A percentile compares a stretch with the other conserved stretches of the same genome.
Conservation (phyloP, 768 basidiomycete genomes). For the Paxillus ammoniavirescens region DNA sequence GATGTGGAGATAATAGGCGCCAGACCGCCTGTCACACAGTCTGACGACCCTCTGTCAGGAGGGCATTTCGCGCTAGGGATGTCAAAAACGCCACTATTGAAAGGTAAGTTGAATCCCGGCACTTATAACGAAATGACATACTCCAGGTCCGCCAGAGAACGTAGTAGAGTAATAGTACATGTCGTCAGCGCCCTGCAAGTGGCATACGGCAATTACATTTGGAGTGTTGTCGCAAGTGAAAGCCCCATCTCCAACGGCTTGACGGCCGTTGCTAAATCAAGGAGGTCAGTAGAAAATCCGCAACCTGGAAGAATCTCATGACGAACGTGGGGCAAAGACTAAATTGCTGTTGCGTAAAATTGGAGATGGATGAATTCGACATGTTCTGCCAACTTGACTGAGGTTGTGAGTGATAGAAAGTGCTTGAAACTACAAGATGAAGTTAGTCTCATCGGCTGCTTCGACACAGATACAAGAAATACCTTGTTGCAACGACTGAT, state of each 20-base stretch:
- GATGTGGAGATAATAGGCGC: slow-evolving; percentile 57
- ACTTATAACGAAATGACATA: slow-evolving; percentile 34
- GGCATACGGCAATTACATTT: slow-evolving; percentile 84
- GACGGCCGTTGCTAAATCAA: slow-evolving; percentile 81
- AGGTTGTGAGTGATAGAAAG: slow-evolving; percentile 1
- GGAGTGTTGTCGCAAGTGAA: slow-evolving; percentile 71
- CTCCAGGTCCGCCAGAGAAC: slow-evolving; percentile 92
- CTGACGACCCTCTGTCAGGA: slow-evolving; percentile 93
- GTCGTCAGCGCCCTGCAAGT: slow-evolving; percentile 74
- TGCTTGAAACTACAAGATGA: slow-evolving; percentile 4
- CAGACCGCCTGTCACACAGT: slow-evolving; percentile 92
- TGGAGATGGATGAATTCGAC: slow-evolving; percentile 72
- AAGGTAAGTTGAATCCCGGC: slow-evolving; percentile 8
- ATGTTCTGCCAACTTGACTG: slow-evolving; percentile 84
- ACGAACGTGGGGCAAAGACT: slow-evolving; percentile 92
- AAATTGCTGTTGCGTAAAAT: slow-evolving; percentile 75
- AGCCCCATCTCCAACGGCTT: slow-evolving; percentile 98
- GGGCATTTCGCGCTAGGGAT: slow-evolving; percentile 88
- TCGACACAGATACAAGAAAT: not conserved
- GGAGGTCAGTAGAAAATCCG: slow-evolving; percentile 14
- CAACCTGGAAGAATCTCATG: slow-evolving; percentile 18
- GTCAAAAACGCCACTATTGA: slow-evolving; percentile 91
- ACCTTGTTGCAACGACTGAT: slow-evolving; percentile 1
- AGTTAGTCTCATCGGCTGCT: not conserved
- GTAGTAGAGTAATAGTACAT: slow-evolving; percentile 92